Percentiles rank a stretch among this genome's conserved stretches.
Evolutionary conservation across 768 basidiomycete genomes (phyloP).

Genomic region (Leccinum uliginosum): DNA sequence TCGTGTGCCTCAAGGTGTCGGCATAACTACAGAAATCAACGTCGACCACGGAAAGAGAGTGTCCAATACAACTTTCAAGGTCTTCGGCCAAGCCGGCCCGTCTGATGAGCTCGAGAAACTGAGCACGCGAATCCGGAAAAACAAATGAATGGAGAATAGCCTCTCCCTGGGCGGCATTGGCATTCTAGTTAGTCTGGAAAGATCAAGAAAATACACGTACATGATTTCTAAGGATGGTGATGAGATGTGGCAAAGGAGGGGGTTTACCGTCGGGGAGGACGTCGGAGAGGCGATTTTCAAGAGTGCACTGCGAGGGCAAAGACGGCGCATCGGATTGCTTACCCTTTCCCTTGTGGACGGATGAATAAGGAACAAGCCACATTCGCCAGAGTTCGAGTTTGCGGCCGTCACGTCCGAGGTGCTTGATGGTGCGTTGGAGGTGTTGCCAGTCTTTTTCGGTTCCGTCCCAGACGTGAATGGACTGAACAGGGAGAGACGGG

Average conservation of each 20-base stretch:
- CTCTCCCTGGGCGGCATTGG: slow-evolving; percentile 40
- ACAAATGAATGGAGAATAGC: slow-evolving; percentile 57
- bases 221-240: slow-evolving; percentile 51
- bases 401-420: slow-evolving; percentile 59
- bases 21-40: slow-evolving; percentile 72
- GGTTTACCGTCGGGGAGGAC: slow-evolving; percentile 6
- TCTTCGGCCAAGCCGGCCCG: slow-evolving; percentile 40
- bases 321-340: slow-evolving; percentile 38
- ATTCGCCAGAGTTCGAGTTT: slow-evolving; percentile 72
- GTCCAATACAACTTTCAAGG: slow-evolving; percentile 20
- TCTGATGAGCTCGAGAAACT: slow-evolving; percentile 54
- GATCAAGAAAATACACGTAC: slow-evolving; percentile 39
- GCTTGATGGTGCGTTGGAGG: slow-evolving; percentile 49
- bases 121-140: slow-evolving; percentile 72
- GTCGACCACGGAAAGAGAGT: slow-evolving; percentile 32
- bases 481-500: slow-evolving; percentile 13
- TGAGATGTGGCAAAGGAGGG: slow-evolving; percentile 41
- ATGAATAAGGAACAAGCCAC: slow-evolving; percentile 53
- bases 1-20: slow-evolving; percentile 12
- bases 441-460: slow-evolving; percentile 58
- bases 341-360: slow-evolving; percentile 32
- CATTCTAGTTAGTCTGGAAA: slow-evolving; percentile 8
- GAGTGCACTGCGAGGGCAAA: slow-evolving; percentile 1
- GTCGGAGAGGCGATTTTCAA: slow-evolving; percentile 10
- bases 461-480: slow-evolving; percentile 45